Base-by-base conservation (phyloP, 106 monocot species). In the Dendrobium chrysotoxum region DNA sequence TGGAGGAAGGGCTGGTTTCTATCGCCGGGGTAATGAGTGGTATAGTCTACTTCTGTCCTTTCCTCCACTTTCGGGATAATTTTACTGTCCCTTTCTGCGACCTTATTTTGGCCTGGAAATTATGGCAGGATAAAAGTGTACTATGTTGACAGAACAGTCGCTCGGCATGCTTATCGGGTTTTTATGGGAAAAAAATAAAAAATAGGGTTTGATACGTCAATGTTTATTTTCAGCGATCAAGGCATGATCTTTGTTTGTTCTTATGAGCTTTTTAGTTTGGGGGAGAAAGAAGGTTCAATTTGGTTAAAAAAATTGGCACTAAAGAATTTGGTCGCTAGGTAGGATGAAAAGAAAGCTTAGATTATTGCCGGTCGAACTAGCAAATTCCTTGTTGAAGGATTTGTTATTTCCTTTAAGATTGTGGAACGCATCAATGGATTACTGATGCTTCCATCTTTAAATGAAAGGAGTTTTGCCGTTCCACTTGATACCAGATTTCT, bases 1-100 rank as follows among this genome's bases (percentile, higher is more conserved):
- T 23, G 67, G 28, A 5, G 54, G 58, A 3, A 57, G 57, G 73
- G 74, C 74, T 23, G 35, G 79, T 11, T 84, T 84, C 75, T 76
- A 80, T 64, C 75, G 76, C 65, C 65, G 65, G 65, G 80, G 80
- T 44, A 76, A 76, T 38, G 75, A 80, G 12, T 84, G 84, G 84
- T 84, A 80, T 10, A 6, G 17, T 71, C 57, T 16, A 3, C 21
- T 7, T 16, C 57, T 44, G 8, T 57, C 21, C 16, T 57, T 57
- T 57, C 57, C 16, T 12, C 21, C 16, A 21, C 15, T 16, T 57
- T 57, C 21, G 57, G 21, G 16, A 16, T 57, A 57, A 18, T 57
- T 7, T 21, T 57, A 18, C 4, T 57, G 4, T 12, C 57, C 21
- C 57, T 16, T 57, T 21, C 21, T 57, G 57, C 16, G 10, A 16